A percentile compares a stretch with the other conserved stretches of the same genome.
Conservation (phyloP, 495 filamentous ascomycete species). For the Lepraria neglecta region DNA sequence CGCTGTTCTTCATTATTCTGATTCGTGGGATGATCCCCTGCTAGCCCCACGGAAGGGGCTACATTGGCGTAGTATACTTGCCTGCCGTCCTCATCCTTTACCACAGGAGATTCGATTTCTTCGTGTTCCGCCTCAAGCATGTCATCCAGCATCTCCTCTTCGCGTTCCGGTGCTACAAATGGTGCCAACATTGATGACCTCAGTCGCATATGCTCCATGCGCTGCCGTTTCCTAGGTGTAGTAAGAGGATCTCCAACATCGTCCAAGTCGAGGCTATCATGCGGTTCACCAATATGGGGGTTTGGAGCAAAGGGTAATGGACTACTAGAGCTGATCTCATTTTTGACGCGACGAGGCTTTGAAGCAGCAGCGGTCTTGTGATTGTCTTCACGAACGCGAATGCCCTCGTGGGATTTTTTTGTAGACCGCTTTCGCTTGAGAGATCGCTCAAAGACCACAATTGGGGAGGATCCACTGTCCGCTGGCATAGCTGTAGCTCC, state of each 20-base stretch:
- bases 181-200: slow-evolving; percentile 5
- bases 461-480: slow-evolving; percentile 20
- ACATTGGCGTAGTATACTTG: not conserved
- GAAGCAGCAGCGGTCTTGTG: not conserved
- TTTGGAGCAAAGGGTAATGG: slow-evolving; percentile 9
- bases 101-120: not conserved
- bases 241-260: slow-evolving; percentile 54
- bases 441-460: slow-evolving; percentile 27
- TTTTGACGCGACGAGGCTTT: slow-evolving; percentile 22
- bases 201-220: slow-evolving; percentile 13
- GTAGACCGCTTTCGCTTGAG: slow-evolving; percentile 26
- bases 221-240: slow-evolving; percentile 55
- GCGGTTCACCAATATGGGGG: not conserved
- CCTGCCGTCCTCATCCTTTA: not conserved
- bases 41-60: not conserved
- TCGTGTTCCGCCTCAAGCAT: not conserved
- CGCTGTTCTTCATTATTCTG: not conserved
- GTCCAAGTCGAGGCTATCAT: slow-evolving; percentile 65
- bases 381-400: slow-evolving; percentile 8
- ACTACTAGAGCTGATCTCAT: slow-evolving; percentile 23
- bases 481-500: not conserved
- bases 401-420: not conserved
- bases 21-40: not conserved
- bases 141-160: not conserved
- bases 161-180: not conserved